These are phyloP conservation scores for Boletus sensibilis DNA, from an alignment of 768 basidiomycete genomes.

Conservation along the genomic window DNA sequence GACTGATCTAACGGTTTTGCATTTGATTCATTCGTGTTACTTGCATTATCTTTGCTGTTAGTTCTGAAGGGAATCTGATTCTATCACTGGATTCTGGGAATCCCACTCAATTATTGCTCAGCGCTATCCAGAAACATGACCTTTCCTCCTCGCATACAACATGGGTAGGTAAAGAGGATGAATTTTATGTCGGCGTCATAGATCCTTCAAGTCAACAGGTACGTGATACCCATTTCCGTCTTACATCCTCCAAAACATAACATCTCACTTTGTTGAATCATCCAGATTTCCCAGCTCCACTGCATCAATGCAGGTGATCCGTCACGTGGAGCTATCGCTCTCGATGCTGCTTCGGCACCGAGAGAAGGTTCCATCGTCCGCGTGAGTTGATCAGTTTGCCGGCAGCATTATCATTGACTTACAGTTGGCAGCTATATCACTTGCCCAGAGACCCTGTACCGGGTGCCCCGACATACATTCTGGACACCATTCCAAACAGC, in stretches of 20 bases:
- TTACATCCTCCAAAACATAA: neutral
- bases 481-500: constrained; percentile 4
- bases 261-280: neutral
- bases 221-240: neutral
- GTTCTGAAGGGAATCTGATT: constrained; percentile 74
- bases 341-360: constrained; percentile 55
- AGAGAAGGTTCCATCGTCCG: constrained; percentile 49
- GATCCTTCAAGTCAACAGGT: constrained; percentile 18
- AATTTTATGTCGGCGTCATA: constrained; percentile 54
- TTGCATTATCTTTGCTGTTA: neutral
- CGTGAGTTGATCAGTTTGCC: constrained; percentile 32
- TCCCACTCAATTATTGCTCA: constrained; percentile 59
- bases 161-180: constrained; percentile 48
- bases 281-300: constrained; percentile 47
- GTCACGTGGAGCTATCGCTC: constrained; percentile 62
- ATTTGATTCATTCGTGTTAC: neutral
- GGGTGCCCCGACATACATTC: neutral
- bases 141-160: constrained; percentile 25
- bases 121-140: constrained; percentile 44
- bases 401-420: neutral
- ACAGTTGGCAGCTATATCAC: constrained; percentile 42
- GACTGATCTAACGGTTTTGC: neutral
- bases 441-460: constrained; percentile 27
- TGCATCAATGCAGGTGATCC: constrained; percentile 71
- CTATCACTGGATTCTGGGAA: constrained; percentile 54